Evolutionary conservation across 495 filamentous ascomycete species (phyloP).

Genomic region (Aspergillus bridgeri): DNA sequence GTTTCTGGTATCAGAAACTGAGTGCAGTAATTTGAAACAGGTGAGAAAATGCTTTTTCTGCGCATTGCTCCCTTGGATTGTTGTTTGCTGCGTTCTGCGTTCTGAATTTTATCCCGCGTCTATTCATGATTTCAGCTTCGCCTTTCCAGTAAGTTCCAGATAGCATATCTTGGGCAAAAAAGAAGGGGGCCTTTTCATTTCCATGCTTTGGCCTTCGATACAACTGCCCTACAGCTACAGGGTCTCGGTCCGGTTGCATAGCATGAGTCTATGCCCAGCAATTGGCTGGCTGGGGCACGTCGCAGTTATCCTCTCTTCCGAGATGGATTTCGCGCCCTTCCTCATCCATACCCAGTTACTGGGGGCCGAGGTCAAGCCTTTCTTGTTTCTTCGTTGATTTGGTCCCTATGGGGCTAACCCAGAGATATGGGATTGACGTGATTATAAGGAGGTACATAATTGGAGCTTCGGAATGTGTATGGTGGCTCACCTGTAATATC

Average conservation of each 20-base stretch:
- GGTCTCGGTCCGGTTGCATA: slow-evolving; percentile 24
- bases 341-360: slow-evolving; percentile 17
- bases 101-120: slow-evolving; percentile 1
- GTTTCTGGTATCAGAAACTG: slow-evolving; percentile 61
- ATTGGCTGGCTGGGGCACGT: slow-evolving; percentile 15
- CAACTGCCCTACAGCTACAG: slow-evolving; percentile 73
- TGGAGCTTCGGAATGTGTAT: neutral
- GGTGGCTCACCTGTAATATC: neutral
- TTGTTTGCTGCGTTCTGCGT: slow-evolving; percentile 11
- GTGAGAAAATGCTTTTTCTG: slow-evolving; percentile 48
- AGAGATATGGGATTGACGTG: slow-evolving; percentile 51
- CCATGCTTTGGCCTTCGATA: slow-evolving; percentile 74
- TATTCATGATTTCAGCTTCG: neutral
- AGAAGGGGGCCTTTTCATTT: slow-evolving; percentile 77
- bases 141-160: neutral
- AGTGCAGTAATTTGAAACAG: slow-evolving; percentile 58
- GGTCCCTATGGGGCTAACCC: slow-evolving; percentile 33
- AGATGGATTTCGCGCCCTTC: slow-evolving; percentile 50
- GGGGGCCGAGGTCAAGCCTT: slow-evolving; percentile 23
- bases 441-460: slow-evolving; percentile 56
- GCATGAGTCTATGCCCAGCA: neutral
- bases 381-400: slow-evolving; percentile 26
- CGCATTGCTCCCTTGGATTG: slow-evolving; percentile 15
- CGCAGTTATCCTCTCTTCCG: slow-evolving; percentile 38
- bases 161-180: slow-evolving; percentile 39